Evolutionary conservation across 495 filamentous ascomycete species (phyloP).

Genomic region (Podospora tetraspora): DNA sequence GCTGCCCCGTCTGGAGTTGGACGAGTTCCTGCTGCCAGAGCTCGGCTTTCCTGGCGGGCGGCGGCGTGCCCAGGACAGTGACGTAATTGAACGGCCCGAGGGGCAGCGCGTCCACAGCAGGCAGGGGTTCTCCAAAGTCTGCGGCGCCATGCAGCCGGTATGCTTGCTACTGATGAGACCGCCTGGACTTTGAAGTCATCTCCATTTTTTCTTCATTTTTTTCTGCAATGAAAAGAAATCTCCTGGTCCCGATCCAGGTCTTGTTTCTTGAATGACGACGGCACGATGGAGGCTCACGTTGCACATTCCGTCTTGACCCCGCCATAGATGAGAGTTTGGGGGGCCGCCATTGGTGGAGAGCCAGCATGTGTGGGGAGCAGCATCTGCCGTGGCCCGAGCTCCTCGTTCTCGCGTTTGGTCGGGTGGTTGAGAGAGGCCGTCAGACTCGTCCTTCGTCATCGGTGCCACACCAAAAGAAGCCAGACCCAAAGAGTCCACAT

Average conservation of each 20-base stretch:
- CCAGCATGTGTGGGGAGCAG: neutral
- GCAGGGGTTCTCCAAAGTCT: neutral
- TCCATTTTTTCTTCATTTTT: neutral
- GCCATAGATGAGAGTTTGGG: neutral
- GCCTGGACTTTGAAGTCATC: too few relatives aligned
- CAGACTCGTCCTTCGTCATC: neutral
- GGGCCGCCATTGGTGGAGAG: neutral
- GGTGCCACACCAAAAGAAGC: neutral
- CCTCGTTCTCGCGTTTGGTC: neutral
- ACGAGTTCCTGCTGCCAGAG: neutral
- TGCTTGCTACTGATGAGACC: neutral
- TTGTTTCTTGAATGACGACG: neutral
- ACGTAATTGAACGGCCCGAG: slow-evolving; percentile 4
- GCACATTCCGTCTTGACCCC: neutral
- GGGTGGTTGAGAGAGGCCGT: neutral
- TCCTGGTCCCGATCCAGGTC: neutral
- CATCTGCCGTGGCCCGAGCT: neutral
- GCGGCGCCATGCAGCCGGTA: too few relatives aligned
- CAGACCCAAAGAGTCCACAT: neutral
- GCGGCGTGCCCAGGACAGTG: neutral
- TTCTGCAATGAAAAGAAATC: neutral
- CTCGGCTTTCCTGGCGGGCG: neutral
- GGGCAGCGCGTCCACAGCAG: neutral
- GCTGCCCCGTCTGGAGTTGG: neutral
- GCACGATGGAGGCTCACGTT: neutral